Evolutionary conservation across 768 basidiomycete species (phyloP).

Genomic region (Sistotremastrum suecicum): DNA sequence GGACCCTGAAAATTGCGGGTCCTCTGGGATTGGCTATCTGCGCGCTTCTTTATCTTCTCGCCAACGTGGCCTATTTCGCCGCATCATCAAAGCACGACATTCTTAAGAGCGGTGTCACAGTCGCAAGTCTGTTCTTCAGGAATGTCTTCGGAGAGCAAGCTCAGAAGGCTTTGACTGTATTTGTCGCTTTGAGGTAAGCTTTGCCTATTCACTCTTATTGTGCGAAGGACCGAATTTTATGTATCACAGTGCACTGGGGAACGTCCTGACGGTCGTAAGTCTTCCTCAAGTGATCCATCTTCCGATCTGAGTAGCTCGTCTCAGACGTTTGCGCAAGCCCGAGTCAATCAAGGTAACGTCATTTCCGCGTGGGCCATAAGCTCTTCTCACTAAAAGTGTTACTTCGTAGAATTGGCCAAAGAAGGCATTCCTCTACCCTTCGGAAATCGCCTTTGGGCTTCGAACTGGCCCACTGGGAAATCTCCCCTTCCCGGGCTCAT

Average conservation of each 20-base stretch:
- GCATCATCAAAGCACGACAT: conserved; percentile 38
- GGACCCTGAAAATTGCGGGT: conserved; percentile 48
- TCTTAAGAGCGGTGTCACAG: conserved; percentile 32
- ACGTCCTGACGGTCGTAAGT: conserved; percentile 20
- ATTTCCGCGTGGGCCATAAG: not conserved
- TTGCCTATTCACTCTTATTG: conserved; percentile 11
- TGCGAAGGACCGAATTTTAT: conserved; percentile 16
- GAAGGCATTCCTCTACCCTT: conserved; percentile 49
- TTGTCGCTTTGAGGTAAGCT: conserved; percentile 38
- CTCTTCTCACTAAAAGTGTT: not conserved
- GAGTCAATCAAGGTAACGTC: conserved; percentile 39
- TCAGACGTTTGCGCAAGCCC: conserved; percentile 35
- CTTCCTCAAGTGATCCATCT: not conserved
- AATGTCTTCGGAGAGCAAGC: conserved; percentile 43
- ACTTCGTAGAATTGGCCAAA: conserved; percentile 36
- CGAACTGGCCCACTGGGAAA: conserved; percentile 45
- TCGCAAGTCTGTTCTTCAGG: conserved; percentile 45
- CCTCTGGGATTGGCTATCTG: conserved; percentile 44
- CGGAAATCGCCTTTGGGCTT: conserved; percentile 45
- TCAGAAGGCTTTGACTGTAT: conserved; percentile 39
- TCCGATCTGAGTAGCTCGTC: not conserved
- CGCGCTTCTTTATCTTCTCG: conserved; percentile 36
- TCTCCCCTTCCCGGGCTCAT: conserved; percentile 43
- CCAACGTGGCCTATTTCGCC: conserved; percentile 45
- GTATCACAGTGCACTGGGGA: conserved; percentile 6